A percentile compares a stretch with the other conserved stretches of the same genome.
Evolutionary conservation across 23 red algal species (phyloP).

Genomic region (Gracilaria caudata): DNA sequence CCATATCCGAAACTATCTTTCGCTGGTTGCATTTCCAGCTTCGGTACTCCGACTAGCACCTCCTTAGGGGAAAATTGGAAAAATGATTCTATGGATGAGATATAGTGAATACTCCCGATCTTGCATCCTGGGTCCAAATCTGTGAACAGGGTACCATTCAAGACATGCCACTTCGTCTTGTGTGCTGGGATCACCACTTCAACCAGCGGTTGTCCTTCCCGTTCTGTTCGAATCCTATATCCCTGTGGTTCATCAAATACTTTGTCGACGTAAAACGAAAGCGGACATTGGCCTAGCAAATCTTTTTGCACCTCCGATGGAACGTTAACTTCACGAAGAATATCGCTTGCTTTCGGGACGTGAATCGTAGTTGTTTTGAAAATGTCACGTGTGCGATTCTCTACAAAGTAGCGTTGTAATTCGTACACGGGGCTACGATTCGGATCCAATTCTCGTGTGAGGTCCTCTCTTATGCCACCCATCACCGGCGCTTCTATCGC

Average conservation of each 20-base stretch:
- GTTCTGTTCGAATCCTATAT: slow-evolving; percentile 34
- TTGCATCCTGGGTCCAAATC: slow-evolving; percentile 6
- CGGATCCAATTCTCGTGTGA: not conserved
- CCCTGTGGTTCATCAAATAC: slow-evolving; percentile 22
- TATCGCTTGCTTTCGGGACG: slow-evolving; percentile 14
- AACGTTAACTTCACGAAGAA: not conserved
- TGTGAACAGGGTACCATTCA: slow-evolving; percentile 7
- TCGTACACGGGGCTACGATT: not conserved
- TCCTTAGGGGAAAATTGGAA: slow-evolving; percentile 31
- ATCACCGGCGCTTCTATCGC: slow-evolving; percentile 5
- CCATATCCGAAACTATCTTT: slow-evolving; percentile 18
- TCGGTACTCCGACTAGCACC: slow-evolving; percentile 5
- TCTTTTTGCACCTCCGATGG: slow-evolving; percentile 4
- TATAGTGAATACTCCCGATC: slow-evolving; percentile 33
- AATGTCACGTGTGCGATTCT: slow-evolving; percentile 37
- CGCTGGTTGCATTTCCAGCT: slow-evolving; percentile 47
- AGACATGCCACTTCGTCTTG: slow-evolving; percentile 21
- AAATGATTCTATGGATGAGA: slow-evolving; percentile 35
- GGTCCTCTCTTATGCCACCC: not conserved
- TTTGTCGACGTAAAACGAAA: slow-evolving; percentile 27
- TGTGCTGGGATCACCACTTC: slow-evolving; percentile 15
- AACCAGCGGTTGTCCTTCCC: slow-evolving; percentile 27
- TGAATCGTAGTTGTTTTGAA: slow-evolving; percentile 46
- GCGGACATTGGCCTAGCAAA: slow-evolving; percentile 28
- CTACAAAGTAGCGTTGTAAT: slow-evolving; percentile 46